Evolutionary conservation across 2,329 filamentous ascomycete genomes (phyloP).

Genomic region (Monosporascus sp.): DNA sequence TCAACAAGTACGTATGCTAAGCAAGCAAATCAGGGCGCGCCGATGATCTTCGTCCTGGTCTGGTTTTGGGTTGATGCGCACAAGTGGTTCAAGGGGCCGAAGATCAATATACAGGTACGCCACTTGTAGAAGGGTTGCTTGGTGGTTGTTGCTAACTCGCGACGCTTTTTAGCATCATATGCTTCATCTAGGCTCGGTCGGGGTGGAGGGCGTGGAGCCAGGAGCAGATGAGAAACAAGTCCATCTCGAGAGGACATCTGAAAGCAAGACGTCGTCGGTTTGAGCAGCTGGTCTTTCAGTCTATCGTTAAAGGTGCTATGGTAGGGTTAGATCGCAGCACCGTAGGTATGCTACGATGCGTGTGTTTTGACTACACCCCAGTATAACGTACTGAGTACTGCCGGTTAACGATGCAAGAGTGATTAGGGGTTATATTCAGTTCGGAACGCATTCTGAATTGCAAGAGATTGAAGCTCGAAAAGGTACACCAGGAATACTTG

Average conservation of each 20-base stretch:
- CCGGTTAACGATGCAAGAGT: too few relatives aligned
- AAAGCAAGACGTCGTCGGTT: conserved; percentile 10
- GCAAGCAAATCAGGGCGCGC: conserved; percentile 41
- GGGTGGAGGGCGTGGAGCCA: conserved; percentile 13
- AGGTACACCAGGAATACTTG: too few relatives aligned
- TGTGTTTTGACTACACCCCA: too few relatives aligned
- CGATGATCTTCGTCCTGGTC: conserved; percentile 52
- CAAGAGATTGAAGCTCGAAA: too few relatives aligned
- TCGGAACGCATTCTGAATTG: too few relatives aligned
- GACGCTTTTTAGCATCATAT: conserved; percentile 19
- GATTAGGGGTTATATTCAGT: too few relatives aligned
- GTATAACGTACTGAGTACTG: too few relatives aligned
- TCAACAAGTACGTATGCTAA: background rate
- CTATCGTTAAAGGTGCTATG: too few relatives aligned
- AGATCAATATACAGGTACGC: conserved; percentile 54
- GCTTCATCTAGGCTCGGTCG: conserved; percentile 14
- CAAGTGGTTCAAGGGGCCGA: conserved; percentile 67
- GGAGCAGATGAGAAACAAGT: conserved; percentile 4
- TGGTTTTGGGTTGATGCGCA: conserved; percentile 61
- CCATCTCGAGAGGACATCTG: conserved; percentile 20
- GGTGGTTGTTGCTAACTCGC: background rate
- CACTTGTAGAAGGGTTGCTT: background rate
- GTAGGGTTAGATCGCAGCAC: background rate
- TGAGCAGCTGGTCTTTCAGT: background rate
- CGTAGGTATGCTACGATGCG: background rate